Evolutionary conservation across 805 yeast genomes (phyloP), one percentile per base, ranked within the genome.

Genomic region (Candida yuanshanica): DNA sequence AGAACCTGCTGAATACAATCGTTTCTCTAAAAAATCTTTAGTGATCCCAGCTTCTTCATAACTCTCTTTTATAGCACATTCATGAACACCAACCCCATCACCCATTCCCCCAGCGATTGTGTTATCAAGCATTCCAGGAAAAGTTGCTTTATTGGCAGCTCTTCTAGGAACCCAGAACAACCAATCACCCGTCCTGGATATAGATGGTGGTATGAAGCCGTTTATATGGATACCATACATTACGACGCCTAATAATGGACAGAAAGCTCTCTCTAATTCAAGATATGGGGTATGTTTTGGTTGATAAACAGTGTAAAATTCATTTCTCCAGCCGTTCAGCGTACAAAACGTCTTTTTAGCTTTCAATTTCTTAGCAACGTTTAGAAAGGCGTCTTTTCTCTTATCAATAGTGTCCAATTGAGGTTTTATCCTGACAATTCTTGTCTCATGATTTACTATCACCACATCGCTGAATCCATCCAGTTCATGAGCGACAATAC

Each of bases 21-120:
- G 62, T 4, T 7, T n/a, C 38, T 60, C 56, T 2, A 88, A 80
- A 44, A 77, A 74, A 1, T 65, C 70, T 37, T 68, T 65, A 0
- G 55, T 48, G n/a, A 91, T 61, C 0, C 95, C 95, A 0, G 96
- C 98, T 55, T 93, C 99, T 54, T 93, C 99, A 45, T 68, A 70
- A 53, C 95, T 79, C 59, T 93, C 99, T 57, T 93, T 93, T 16
- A 85, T 50, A 4, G 81, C 77, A 0, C 97, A 91, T 35, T 87
- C 95, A 55, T 68, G 64, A 3, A 79, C 65, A 0, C 89, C 87
- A 49, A 76, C 68, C 0, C 95, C 96, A 58, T 81, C 71, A 0
- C 95, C 96, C 4, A 93, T 55, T 0, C 99, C 99, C 1, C 99
- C 99, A 0, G 96, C 99, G 7, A 93, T 85, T 1, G 95, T 88